Conservation (phyloP, 2,329 filamentous ascomycete genomes). For the Epichloe sibirici region DNA sequence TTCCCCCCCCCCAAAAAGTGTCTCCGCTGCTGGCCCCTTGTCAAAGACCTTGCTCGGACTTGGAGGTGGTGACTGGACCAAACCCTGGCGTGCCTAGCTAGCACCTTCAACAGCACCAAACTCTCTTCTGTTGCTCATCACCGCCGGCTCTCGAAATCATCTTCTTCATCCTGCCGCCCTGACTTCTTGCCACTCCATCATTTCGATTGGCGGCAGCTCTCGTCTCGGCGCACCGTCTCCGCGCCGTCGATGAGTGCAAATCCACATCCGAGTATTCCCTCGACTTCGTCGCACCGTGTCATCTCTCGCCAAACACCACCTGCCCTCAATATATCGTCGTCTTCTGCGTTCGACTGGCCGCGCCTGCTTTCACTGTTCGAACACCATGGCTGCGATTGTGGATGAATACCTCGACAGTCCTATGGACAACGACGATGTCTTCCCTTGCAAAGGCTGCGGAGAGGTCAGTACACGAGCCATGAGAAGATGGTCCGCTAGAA, state of each 20-base stretch:
- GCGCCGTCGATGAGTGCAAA: slow-evolving; percentile 1
- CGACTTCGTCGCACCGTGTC: not conserved
- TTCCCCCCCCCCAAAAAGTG: too few relatives aligned
- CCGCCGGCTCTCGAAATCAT: not conserved
- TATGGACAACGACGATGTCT: slow-evolving; percentile 70
- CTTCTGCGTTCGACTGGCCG: not conserved
- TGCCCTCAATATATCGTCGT: not conserved
- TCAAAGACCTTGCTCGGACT: not conserved
- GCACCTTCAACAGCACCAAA: not conserved
- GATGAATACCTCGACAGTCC: slow-evolving; percentile 52
- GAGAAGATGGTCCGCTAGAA: not conserved
- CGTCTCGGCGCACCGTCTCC: not conserved
- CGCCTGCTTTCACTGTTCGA: not conserved
- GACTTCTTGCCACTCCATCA: not conserved
- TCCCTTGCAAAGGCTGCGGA: slow-evolving; percentile 86
- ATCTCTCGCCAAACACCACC: not conserved
- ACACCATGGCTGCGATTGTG: slow-evolving; percentile 35
- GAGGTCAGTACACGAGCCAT: slow-evolving; percentile 42
- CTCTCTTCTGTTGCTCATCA: slow-evolving; percentile 1
- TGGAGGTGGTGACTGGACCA: not conserved
- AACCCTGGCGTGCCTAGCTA: not conserved
- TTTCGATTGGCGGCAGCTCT: not conserved
- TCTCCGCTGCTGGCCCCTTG: not conserved
- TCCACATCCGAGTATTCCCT: not conserved
- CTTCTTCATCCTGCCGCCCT: not conserved